A percentile compares a stretch with the other conserved stretches of the same genome.
Conservation (phyloP, 768 basidiomycete genomes). For the Serendipita sp. region DNA sequence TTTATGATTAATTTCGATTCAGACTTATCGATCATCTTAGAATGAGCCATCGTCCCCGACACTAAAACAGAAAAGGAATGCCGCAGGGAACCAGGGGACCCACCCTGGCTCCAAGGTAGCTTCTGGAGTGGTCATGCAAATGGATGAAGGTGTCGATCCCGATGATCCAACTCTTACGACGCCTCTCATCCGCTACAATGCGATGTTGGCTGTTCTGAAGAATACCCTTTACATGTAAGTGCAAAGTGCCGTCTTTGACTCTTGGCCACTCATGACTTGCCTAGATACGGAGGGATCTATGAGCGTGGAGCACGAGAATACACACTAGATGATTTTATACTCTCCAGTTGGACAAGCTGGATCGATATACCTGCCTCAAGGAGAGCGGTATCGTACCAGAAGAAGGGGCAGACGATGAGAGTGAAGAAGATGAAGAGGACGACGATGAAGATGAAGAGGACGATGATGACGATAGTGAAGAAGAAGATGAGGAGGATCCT, state of each 20-base stretch:
- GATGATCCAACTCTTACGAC: slow-evolving; percentile 49
- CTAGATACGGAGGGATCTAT: slow-evolving; percentile 76
- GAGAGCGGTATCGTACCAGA: slow-evolving; percentile 32
- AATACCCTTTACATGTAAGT: slow-evolving; percentile 77
- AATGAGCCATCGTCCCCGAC: background rate
- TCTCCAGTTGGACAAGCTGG: slow-evolving; percentile 71
- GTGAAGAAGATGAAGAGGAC: slow-evolving; percentile 43
- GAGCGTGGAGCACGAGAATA: slow-evolving; percentile 72
- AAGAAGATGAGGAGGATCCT: slow-evolving; percentile 22
- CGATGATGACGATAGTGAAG: slow-evolving; percentile 26
- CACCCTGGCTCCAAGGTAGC: background rate
- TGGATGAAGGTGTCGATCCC: slow-evolving; percentile 28
- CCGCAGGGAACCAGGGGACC: background rate
- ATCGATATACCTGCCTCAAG: slow-evolving; percentile 58
- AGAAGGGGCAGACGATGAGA: slow-evolving; percentile 47
- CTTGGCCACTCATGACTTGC: background rate
- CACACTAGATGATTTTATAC: slow-evolving; percentile 79
- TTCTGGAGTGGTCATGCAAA: background rate
- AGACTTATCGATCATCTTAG: background rate
- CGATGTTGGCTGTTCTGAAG: slow-evolving; percentile 70
- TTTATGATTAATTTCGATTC: background rate
- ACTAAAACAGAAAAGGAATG: background rate
- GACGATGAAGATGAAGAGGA: slow-evolving; percentile 15
- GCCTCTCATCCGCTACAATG: slow-evolving; percentile 67
- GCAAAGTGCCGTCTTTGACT: background rate